Evolutionary conservation across 805 yeast species (phyloP).

Genomic region (Yarrowia porcina): DNA sequence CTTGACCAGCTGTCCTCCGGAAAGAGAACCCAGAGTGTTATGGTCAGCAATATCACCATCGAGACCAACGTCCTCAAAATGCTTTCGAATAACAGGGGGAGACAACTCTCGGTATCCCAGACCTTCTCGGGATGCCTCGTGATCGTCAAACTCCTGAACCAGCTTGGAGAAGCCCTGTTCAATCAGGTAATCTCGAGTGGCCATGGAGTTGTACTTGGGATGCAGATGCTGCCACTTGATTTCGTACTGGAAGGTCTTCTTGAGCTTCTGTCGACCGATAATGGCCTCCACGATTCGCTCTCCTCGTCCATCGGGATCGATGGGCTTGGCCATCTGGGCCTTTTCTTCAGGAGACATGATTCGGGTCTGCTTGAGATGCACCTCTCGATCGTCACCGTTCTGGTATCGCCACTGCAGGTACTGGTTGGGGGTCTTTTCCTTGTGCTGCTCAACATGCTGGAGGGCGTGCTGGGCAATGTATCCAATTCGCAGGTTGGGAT

Average conservation of each 20-base stretch:
- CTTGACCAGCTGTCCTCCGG: slow-evolving; percentile 97
- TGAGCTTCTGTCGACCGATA: slow-evolving; percentile 95
- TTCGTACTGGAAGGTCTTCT: slow-evolving; percentile 96
- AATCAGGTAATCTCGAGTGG: slow-evolving; percentile 74
- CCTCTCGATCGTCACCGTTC: slow-evolving; percentile 98
- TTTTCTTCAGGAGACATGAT: slow-evolving; percentile 76
- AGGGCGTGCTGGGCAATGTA: slow-evolving; percentile 98
- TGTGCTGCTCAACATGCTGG: slow-evolving; percentile 95
- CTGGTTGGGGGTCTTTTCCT: slow-evolving; percentile 96
- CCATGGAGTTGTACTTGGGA: slow-evolving; percentile 93
- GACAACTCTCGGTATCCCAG: slow-evolving; percentile 92
- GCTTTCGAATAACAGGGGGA: slow-evolving; percentile 91
- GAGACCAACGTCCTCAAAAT: slow-evolving; percentile 93
- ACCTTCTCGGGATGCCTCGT: slow-evolving; percentile 99
- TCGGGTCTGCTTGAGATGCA: slow-evolving; percentile 87
- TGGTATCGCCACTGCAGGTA: slow-evolving; percentile 97
- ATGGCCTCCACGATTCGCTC: slow-evolving; percentile 87
- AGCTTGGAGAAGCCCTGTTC: slow-evolving; percentile 86
- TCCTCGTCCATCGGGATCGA: slow-evolving; percentile 86
- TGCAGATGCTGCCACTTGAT: slow-evolving; percentile 89
- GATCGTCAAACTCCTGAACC: slow-evolving; percentile 96
- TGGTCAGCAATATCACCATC: slow-evolving; percentile 99
- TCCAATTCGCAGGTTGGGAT: slow-evolving; percentile 96
- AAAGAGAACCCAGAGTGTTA: slow-evolving; percentile 91
- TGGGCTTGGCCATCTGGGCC: slow-evolving; percentile 69